Evolutionary conservation across 2,329 filamentous ascomycete genomes (phyloP).

Genomic region (Pseudonectria buxi): DNA sequence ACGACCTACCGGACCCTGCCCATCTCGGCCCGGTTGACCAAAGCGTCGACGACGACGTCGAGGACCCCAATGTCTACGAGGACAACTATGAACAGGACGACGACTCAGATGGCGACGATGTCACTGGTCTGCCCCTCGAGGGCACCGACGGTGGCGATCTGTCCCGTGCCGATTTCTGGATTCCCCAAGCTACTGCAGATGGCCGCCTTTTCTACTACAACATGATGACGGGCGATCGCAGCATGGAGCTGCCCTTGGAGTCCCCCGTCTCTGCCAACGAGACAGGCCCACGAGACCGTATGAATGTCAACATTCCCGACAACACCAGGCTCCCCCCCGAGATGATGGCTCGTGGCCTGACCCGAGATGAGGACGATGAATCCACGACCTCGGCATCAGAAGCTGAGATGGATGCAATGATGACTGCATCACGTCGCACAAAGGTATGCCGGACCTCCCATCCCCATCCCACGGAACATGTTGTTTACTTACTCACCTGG

Average conservation of each 20-base stretch:
- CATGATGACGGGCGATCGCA: constrained; percentile 90
- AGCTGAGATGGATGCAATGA: constrained; percentile 65
- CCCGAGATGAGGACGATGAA: constrained; percentile 83
- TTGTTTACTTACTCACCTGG: constrained; percentile 6
- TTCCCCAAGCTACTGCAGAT: constrained; percentile 91
- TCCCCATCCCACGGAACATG: background rate
- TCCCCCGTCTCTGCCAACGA: constrained; percentile 76
- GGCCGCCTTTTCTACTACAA: constrained; percentile 97
- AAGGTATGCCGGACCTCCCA: constrained; percentile 43
- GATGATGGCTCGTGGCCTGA: constrained; percentile 76
- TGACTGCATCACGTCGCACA: constrained; percentile 62
- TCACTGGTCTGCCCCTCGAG: constrained; percentile 60
- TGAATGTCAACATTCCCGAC: constrained; percentile 81
- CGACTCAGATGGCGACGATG: constrained; percentile 56
- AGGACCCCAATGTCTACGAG: constrained; percentile 59
- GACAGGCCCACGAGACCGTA: constrained; percentile 78
- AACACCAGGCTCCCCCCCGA: constrained; percentile 85
- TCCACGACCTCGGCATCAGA: constrained; percentile 80
- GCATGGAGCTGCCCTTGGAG: constrained; percentile 89
- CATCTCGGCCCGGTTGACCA: constrained; percentile 49
- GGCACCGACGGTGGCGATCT: constrained; percentile 55
- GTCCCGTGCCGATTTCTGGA: constrained; percentile 94
- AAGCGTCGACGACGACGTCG: constrained; percentile 51
- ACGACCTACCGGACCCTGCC: constrained; percentile 60
- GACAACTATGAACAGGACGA: constrained; percentile 61